Evolutionary conservation across 1,284 basidiomycete genomes (phyloP), one percentile per base, ranked within the genome.

Genomic region (Leccinum angustisporum): DNA sequence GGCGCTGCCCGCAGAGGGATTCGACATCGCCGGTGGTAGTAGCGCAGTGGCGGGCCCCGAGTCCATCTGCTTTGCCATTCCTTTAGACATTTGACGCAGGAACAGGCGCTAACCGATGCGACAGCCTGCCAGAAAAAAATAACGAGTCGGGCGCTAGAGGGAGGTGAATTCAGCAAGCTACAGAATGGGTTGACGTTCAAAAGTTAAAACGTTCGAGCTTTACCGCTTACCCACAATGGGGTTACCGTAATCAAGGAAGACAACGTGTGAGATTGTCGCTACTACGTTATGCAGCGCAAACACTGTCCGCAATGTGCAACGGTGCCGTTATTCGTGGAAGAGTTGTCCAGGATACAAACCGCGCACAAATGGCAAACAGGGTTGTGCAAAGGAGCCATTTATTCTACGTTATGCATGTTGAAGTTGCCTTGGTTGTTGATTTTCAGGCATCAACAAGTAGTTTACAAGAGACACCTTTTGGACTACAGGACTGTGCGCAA

Each of bases 1-100:
- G 30, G 87, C 85, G 68, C 87, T 88, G 43, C 86, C 85, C 6
- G 83, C 81, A 34, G 83, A 78, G 59, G 81, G 83, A 70, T 82
- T 87, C 66, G 78, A 81, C 76, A 82, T 76, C 59, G 34, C 34
- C 34, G 78, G 77, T 34, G 78, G 71, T 54, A 76, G 62, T 60
- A 68, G 34, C n/a, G 43, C n/a, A 46, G 43, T n/a, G 18, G 18
- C 43, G 10, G n/a, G 3, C 18, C 5, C 18, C 43, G 10, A 46
- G 43, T 46, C 43, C 18, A 9, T 11, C 61, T 75, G 68, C 60
- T 69, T 76, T 61, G 67, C 73, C 61, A 75, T 78, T 51, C 65
- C 66, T 46, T 69, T 72, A 27, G 72, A 67, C 73, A 73, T 43
- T 74, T 30, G 54, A n/a, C 14, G 43, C 36, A 38, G 21, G 27